Percentiles rank a stretch among this genome's conserved stretches.
These are phyloP conservation scores for Porphyra umbilicalis DNA, from an alignment of 31 red algal species.

Conservation along the genomic window DNA sequence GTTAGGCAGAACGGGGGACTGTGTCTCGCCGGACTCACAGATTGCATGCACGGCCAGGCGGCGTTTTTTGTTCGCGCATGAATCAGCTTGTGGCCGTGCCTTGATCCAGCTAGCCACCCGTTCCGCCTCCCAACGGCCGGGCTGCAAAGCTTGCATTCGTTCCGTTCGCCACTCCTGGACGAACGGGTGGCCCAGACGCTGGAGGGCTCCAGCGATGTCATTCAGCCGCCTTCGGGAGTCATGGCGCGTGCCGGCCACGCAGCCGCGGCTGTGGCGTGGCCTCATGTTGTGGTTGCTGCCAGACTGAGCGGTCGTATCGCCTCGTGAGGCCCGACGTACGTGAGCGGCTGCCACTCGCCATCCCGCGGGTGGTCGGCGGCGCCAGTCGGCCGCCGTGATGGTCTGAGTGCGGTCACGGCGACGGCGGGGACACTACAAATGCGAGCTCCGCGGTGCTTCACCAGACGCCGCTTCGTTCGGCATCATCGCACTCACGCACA, in stretches of 20 bases:
- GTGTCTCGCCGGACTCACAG: no score
- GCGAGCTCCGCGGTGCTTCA: background rate
- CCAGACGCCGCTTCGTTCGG: background rate
- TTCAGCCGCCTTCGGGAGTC: no score
- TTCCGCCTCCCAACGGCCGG: background rate
- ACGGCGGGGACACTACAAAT: background rate
- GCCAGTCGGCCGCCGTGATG: background rate
- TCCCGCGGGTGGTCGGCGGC: background rate
- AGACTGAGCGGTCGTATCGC: no score
- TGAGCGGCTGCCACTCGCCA: no score
- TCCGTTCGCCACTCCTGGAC: background rate
- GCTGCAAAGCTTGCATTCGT: background rate
- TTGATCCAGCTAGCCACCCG: background rate
- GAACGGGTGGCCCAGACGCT: background rate
- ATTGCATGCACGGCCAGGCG: no score
- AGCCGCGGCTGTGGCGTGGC: no score
- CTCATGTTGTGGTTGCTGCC: no score
- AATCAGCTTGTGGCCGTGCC: background rate
- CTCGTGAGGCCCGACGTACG: background rate
- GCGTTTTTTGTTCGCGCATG: no score
- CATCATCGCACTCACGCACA: background rate
- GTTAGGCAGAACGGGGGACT: no score
- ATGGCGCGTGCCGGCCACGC: no score
- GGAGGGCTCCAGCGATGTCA: background rate
- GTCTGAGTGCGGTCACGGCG: background rate